Conservation (phyloP, 2,329 filamentous ascomycete species). For the Ramularia endophylla region DNA sequence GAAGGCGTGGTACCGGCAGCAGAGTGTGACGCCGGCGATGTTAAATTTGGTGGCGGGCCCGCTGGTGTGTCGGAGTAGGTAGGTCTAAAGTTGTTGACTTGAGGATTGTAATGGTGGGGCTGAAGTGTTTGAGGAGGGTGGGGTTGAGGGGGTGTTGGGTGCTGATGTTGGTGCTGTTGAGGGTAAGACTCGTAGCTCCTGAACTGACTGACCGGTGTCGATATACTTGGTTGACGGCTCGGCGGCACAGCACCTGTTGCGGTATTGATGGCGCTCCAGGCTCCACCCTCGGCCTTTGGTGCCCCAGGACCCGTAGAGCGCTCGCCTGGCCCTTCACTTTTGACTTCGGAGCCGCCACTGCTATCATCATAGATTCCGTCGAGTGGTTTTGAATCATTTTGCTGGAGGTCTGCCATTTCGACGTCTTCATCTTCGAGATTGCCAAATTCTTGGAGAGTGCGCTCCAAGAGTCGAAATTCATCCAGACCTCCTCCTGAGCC, state of each 20-base stretch:
- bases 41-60: conserved; percentile 19
- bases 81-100: conserved; percentile 24
- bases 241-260: conserved; percentile 5
- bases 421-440: conserved; percentile 32
- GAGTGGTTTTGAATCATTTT: conserved; percentile 14
- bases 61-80: conserved; percentile 18
- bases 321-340: conserved; percentile 28
- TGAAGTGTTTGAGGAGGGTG: conserved; percentile 4
- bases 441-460: conserved; percentile 32
- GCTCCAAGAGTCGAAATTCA: conserved; percentile 46
- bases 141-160: conserved; percentile 10
- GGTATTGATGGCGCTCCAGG: conserved; percentile 38
- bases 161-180: conserved; percentile 13
- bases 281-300: conserved; percentile 25
- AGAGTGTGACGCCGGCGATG: conserved; percentile 24
- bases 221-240: conserved; percentile 19
- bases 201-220: conserved; percentile 22
- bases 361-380: conserved; percentile 27
- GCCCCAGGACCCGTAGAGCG: conserved; percentile 10
- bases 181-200: conserved; percentile 26
- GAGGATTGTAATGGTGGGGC: conserved; percentile 10
- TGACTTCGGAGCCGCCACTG: conserved; percentile 25
- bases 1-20: conserved; percentile 21
- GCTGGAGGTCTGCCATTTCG: conserved; percentile 31
- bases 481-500: conserved; percentile 48